phyloP scores from a whole-genome alignment of 2,329 filamentous ascomycete species.

The Graphium sp. region DNA sequence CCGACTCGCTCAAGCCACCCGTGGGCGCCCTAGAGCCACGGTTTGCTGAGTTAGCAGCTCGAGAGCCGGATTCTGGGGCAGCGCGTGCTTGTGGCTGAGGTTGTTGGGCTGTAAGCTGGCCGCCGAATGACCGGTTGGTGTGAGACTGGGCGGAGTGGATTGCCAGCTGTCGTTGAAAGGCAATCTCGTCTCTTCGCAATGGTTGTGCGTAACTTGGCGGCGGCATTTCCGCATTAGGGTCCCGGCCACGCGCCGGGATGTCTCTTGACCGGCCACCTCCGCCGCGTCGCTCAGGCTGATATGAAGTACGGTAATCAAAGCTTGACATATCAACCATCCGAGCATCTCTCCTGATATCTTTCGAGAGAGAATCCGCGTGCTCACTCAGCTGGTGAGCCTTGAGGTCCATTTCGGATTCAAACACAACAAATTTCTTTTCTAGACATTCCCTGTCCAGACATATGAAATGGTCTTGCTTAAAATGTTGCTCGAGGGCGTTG shows the following conservation, averaged over 20 bases:
- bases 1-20: slow-evolving; percentile 4
- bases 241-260: slow-evolving; percentile 61
- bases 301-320: slow-evolving; percentile 65
- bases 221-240: slow-evolving; percentile 71
- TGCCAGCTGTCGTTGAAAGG: slow-evolving; percentile 81
- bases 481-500: slow-evolving; percentile 71
- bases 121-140: slow-evolving; percentile 67
- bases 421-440: slow-evolving; percentile 96
- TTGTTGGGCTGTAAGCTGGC: slow-evolving; percentile 49
- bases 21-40: slow-evolving; percentile 7
- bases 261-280: slow-evolving; percentile 18
- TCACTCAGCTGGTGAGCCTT: slow-evolving; percentile 82
- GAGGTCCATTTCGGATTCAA: slow-evolving; percentile 84
- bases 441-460: slow-evolving; percentile 76
- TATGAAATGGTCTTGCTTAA: slow-evolving; percentile 70
- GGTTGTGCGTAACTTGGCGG: slow-evolving; percentile 65
- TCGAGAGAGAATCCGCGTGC: slow-evolving; percentile 66
- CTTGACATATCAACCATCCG: slow-evolving; percentile 72
- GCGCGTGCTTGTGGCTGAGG: slow-evolving; percentile 9
- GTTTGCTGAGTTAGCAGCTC: slow-evolving; percentile 7
- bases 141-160: slow-evolving; percentile 51
- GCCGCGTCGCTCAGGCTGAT: slow-evolving; percentile 40
- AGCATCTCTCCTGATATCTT: slow-evolving; percentile 69
- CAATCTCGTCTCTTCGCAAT: slow-evolving; percentile 70
- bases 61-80: slow-evolving; percentile 2